Conservation (phyloP, 257 asterid genomes). For the Linderniella brevidens region DNA sequence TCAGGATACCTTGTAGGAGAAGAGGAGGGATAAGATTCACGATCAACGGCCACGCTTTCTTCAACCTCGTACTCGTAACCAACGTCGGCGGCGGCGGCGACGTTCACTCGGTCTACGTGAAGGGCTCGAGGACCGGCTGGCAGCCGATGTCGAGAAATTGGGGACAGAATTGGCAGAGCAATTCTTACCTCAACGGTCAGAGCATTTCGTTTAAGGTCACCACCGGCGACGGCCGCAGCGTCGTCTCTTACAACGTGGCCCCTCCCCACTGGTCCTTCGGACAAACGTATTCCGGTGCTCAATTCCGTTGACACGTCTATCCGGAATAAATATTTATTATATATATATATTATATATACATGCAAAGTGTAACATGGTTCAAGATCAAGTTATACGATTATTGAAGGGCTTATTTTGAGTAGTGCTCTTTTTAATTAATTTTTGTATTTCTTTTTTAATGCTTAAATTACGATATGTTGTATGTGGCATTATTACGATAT, state of each 20-base stretch:
- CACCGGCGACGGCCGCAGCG: constrained; percentile 3
- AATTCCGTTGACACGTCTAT: not conserved
- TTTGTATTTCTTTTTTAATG: no score
- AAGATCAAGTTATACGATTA: no score
- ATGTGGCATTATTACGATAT: no score
- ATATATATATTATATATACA: no score
- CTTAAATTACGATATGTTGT: no score
- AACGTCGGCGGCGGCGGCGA: constrained; percentile 2
- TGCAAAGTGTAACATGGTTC: no score
- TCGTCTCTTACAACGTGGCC: constrained; percentile 3
- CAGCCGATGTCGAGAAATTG: not conserved
- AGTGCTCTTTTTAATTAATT: no score
- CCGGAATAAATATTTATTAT: no score
- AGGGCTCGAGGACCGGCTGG: constrained; percentile 3
- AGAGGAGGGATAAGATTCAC: not conserved
- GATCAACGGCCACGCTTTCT: constrained; percentile 3
- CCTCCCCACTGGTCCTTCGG: constrained; percentile 1
- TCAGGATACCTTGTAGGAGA: not conserved
- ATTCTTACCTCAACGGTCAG: not conserved
- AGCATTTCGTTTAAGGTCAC: constrained; percentile 1
- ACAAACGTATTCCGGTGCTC: not conserved
- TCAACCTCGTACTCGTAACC: constrained; percentile 4
- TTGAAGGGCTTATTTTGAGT: no score
- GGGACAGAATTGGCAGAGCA: not conserved
- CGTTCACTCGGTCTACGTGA: not conserved